Evolutionary conservation across 345 rosid species (phyloP), one percentile per base, ranked within the genome.

Genomic region (Cardamine resedifolia): DNA sequence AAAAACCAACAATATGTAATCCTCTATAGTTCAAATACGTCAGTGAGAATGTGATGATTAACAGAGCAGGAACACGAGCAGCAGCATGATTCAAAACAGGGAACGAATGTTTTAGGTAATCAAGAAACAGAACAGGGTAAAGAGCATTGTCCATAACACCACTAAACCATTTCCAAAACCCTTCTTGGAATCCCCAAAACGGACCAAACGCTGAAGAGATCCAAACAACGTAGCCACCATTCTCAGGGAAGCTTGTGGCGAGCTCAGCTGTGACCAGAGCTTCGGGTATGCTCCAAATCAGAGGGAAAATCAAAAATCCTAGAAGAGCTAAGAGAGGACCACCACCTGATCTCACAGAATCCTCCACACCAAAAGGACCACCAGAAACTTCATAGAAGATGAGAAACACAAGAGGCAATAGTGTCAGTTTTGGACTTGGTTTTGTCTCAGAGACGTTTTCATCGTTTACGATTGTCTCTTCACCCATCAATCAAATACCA

Each of bases 101-200:
- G 47, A 93, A 77, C 0, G 95, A 87, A 79, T 85, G 94, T 81
- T 94, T 94, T 81, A 90, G 63, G 84, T 94, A 90, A 84, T 94
- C 98, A 33, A 90, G 87, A 67, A 94, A 90, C 76, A 90, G 34
- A 0, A 90, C 95, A 36, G 97, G 98, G 70, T 94, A 90, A 1
- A 94, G 83, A 39, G 97, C 97, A 85, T 93, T 90, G 69, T 93
- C 98, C 85, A 93, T 86, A 58, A 93, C 97, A 36, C 98, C 97
- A 81, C 98, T 94, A 66, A 94, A 83, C 97, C 97, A 90, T 84
- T 94, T 94, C 97, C 97, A 89, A 56, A 89, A 89, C 14, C 98
- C 96, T 81, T 94, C 96, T 49, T 90, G 97, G 69, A 90, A 90
- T 7, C 97, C 97, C 98, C 98, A 90, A 58, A 89, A 94, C 19